Evolutionary conservation across 2,329 filamentous ascomycete species (phyloP), one percentile per base, ranked within the genome.

Genomic region (Pseudogymnoascus sp.): DNA sequence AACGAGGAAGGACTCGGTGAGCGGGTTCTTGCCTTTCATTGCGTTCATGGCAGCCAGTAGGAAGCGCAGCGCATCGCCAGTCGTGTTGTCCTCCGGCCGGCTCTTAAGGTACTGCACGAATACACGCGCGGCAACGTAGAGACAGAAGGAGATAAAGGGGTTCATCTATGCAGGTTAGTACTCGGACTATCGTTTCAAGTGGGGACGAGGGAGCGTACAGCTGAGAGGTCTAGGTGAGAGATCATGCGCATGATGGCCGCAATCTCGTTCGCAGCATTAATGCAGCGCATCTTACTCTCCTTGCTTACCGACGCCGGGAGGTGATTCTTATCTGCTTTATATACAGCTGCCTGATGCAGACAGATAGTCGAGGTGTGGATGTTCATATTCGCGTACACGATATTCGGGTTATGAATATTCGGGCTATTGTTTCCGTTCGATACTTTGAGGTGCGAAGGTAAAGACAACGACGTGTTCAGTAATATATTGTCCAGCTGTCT

Each of bases 31-130:
- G 64, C 84, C 84, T 75, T 96, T 96, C 68, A 97, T 77, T 3
- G 90, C 91, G 68, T 92, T 89, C 86, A 99, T 96, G 4, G 93
- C 93, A 19, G 88, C 87, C 1, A 97, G 82, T 14, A 97, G 81
- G 73, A 99, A 97, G 63, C 93, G 87, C n/a, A 97, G 78, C 0
- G 92, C 93, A 63, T 93, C 88, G 16, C 81, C 85, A 67, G 85
- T 89, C 74, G 86, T 90, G 71, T 81, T 85, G 74, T 97, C 93
- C 31, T 93, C 88, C 0, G 93, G 91, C n/a, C 89, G 83, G 63
- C 90, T 95, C 75, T 96, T 97, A n/a, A 97, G 81, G 71, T 96
- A 97, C 73, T 97, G 93, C 6, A 97, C 88, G 72, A 97, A 97
- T 0, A 97, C 93, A 61, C 95, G 85, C 21, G 93, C 91, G 10